phyloP scores from a whole-genome alignment of 2,329 filamentous ascomycete species.

The Zarea fungicola region DNA sequence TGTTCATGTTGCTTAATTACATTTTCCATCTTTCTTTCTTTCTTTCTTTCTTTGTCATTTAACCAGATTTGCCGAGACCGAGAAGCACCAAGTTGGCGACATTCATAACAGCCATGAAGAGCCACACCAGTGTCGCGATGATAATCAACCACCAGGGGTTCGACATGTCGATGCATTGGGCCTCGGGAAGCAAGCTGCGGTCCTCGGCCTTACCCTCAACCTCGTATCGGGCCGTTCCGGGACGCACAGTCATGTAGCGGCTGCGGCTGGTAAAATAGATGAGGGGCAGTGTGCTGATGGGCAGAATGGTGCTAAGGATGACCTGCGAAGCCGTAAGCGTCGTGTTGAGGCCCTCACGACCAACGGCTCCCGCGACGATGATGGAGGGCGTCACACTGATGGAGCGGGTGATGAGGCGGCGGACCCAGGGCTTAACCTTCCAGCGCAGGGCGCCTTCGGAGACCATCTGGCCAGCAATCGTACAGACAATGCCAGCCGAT shows the following conservation, averaged over 20 bases:
- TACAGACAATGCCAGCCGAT: slow-evolving; percentile 81
- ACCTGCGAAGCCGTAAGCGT: slow-evolving; percentile 76
- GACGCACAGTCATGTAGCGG: slow-evolving; percentile 70
- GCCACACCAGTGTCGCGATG: slow-evolving; percentile 59
- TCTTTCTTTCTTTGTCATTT: no score
- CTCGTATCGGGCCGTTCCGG: slow-evolving; percentile 35
- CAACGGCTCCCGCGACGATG: slow-evolving; percentile 75
- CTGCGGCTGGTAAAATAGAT: slow-evolving; percentile 79
- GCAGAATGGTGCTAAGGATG: slow-evolving; percentile 69
- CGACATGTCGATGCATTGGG: slow-evolving; percentile 52
- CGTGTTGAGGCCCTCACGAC: slow-evolving; percentile 61
- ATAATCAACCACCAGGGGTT: slow-evolving; percentile 62
- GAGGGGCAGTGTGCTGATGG: slow-evolving; percentile 76
- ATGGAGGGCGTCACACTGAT: slow-evolving; percentile 80
- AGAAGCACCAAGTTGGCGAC: slow-evolving; percentile 68
- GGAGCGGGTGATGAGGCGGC: slow-evolving; percentile 68
- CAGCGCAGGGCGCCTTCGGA: slow-evolving; percentile 76
- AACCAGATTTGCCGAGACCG: slow-evolving; percentile 27
- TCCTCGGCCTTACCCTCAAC: slow-evolving; percentile 21
- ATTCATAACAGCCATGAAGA: slow-evolving; percentile 72
- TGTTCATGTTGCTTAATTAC: no score
- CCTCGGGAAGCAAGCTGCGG: not conserved
- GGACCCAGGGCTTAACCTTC: slow-evolving; percentile 70
- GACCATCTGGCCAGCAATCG: slow-evolving; percentile 86
- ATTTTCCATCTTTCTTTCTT: not conserved